phyloP scores from a whole-genome alignment of 2,329 filamentous ascomycete genomes.

The Xylariales sp. region DNA sequence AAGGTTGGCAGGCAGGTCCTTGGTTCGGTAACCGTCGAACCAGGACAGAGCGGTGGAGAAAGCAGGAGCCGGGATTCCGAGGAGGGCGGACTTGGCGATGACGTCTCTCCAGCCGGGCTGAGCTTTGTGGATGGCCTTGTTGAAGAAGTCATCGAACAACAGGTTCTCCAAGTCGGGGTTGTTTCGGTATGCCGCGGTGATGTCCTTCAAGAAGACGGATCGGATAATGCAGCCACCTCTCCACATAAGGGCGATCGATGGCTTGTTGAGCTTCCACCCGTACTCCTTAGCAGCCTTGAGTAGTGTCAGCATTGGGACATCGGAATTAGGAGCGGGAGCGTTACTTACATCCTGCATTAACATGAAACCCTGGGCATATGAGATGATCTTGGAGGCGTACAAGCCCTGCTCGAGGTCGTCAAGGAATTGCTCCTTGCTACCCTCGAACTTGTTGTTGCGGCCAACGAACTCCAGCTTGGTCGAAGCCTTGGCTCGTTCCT shows the following conservation, averaged over 20 bases:
- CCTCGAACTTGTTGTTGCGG: constrained; percentile 74
- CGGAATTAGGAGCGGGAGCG: not conserved
- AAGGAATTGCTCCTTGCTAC: constrained; percentile 89
- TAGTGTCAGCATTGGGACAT: constrained; percentile 7
- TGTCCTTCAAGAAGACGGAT: constrained; percentile 99
- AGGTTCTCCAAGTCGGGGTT: constrained; percentile 96
- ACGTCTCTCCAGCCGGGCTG: constrained; percentile 91
- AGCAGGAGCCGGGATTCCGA: constrained; percentile 92
- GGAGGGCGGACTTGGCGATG: constrained; percentile 83
- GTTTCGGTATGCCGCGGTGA: constrained; percentile 92
- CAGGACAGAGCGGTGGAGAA: constrained; percentile 97
- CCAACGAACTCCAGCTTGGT: constrained; percentile 69
- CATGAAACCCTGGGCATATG: constrained; percentile 99
- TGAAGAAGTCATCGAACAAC: constrained; percentile 99
- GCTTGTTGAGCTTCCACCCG: constrained; percentile 99
- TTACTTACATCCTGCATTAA: constrained; percentile 87
- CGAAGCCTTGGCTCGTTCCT: constrained; percentile 80
- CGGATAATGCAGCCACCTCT: constrained; percentile 99
- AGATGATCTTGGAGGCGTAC: constrained; percentile 99
- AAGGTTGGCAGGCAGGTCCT: constrained; percentile 95
- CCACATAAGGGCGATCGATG: constrained; percentile 99
- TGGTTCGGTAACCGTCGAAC: constrained; percentile 98
- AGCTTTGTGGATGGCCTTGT: constrained; percentile 95
- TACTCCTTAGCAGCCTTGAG: constrained; percentile 87
- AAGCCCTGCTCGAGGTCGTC: constrained; percentile 97